These are phyloP conservation scores for Hypomyces perniciosus DNA, from an alignment of 2,329 filamentous ascomycete genomes.

Conservation along the genomic window DNA sequence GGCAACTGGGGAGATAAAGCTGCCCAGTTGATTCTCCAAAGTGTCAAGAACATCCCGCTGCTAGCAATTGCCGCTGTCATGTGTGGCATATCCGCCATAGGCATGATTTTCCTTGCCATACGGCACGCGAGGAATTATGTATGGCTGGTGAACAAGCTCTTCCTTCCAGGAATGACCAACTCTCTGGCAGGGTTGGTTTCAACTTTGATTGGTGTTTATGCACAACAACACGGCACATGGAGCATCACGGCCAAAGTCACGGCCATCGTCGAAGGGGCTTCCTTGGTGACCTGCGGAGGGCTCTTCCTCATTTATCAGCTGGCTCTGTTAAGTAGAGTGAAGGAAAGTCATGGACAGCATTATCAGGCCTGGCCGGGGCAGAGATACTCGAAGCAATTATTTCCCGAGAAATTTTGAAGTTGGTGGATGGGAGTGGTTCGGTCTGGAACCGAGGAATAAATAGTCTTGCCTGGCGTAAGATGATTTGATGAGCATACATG, in stretches of 20 bases:
- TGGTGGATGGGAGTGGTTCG: not conserved
- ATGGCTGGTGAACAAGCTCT: constrained; percentile 48
- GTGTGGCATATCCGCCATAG: constrained; percentile 28
- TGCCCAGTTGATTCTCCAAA: constrained; percentile 16
- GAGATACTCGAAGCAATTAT: constrained; percentile 5
- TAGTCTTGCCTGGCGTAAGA: constrained; percentile 4
- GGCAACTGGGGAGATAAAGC: constrained; percentile 14
- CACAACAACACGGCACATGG: constrained; percentile 39
- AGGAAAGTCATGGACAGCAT: constrained; percentile 22
- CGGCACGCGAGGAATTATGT: constrained; percentile 44
- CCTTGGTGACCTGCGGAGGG: constrained; percentile 20
- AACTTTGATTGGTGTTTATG: constrained; percentile 44
- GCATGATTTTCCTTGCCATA: constrained; percentile 39
- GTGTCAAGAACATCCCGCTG: constrained; percentile 31
- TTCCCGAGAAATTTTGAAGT: not conserved
- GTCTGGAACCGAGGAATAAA: not conserved
- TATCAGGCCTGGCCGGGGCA: constrained; percentile 17
- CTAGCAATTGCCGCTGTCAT: constrained; percentile 38
- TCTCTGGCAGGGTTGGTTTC: constrained; percentile 44
- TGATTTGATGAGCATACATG: not conserved
- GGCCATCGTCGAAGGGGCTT: constrained; percentile 30
- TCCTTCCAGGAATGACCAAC: constrained; percentile 41
- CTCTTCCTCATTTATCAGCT: constrained; percentile 28
- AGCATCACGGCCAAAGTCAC: constrained; percentile 34
- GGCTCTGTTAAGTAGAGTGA: constrained; percentile 26